Base-by-base conservation (phyloP, 176 grass and related monocot species). In the Carex scoparia region DNA sequence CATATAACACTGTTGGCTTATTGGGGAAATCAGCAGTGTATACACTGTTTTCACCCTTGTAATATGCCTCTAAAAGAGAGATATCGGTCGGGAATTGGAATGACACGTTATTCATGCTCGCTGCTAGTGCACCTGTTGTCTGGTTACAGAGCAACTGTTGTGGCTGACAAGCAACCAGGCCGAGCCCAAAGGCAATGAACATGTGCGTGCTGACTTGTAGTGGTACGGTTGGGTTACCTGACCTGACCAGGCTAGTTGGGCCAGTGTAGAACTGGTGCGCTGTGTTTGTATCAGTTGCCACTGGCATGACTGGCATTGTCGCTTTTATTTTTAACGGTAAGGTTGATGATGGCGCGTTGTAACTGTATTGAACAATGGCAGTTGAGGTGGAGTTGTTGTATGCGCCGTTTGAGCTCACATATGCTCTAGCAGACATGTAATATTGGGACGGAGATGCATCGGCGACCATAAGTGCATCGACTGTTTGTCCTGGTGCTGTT, bases 31-130 rank as follows among this genome's bases (percentile, higher is more conserved):
- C 90, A 15, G 86, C 62, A 12, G 90, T 90, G 89, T 92, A 92
- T 9, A 92, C 79, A 35, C 84, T 88, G 2, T 55, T 79, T 5
- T 40, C 44, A 33, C 62, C 56, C 16, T 38, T 30, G 64, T 71
- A 74, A 60, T 79, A 86, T 38, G 90, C 90, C 75, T 91, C 84
- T 58, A 92, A 78, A 82, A 94, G 84, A 10, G 92, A 92, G 42
- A 75, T 55, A n/a, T 46, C 1, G 1, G 81, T 61, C 0, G 90
- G 93, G 62, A 90, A 77, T 58, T 84, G 54, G 88, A 94, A 94
- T 1, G 90, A 94, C 31, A 88, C 90, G 81, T 94, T 90, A 80
- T 92, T 94, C 90, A 94, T 94, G 84, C 92, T 94, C 1, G 83
- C 87, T 8, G 92, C 89, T n/a, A 94, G 14, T 27, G 91, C 87